phyloP scores from a whole-genome alignment of 1,284 basidiomycete species.

The Trametes polyzona region DNA sequence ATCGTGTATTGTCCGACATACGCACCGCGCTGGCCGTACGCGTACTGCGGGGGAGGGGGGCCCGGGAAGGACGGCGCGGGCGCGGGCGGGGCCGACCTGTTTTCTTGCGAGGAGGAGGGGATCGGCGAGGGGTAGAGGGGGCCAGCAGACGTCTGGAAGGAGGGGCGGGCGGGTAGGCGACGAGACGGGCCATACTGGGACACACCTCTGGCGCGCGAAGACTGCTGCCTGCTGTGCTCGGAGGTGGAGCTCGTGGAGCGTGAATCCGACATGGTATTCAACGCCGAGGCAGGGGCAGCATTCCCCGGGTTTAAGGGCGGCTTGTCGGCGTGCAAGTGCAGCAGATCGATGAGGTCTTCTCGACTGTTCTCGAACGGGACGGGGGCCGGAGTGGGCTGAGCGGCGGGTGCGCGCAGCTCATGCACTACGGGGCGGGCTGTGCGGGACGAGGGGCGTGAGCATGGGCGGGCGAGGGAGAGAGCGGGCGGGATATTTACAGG shows the following conservation, averaged over 20 bases:
- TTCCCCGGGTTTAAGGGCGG: slow-evolving; percentile 29
- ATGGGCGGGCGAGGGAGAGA: neutral
- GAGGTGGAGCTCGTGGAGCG: slow-evolving; percentile 25
- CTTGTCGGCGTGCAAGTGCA: slow-evolving; percentile 15
- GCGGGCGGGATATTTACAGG: slow-evolving; percentile 17
- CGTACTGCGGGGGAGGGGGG: slow-evolving; percentile 30
- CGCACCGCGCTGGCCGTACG: slow-evolving; percentile 40
- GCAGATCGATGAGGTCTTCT: slow-evolving; percentile 28
- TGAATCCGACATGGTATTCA: slow-evolving; percentile 34
- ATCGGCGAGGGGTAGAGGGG: slow-evolving; percentile 20
- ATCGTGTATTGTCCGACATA: slow-evolving; percentile 53
- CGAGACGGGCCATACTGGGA: slow-evolving; percentile 32
- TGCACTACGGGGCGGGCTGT: slow-evolving; percentile 24
- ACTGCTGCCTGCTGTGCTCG: slow-evolving; percentile 27
- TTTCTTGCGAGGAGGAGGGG: slow-evolving; percentile 21
- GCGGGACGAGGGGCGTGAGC: slow-evolving; percentile 13
- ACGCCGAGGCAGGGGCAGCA: slow-evolving; percentile 20
- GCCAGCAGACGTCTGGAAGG: slow-evolving; percentile 23
- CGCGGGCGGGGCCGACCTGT: slow-evolving; percentile 12
- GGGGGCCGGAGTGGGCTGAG: slow-evolving; percentile 25
- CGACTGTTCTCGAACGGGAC: slow-evolving; percentile 34
- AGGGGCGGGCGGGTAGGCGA: slow-evolving; percentile 26
- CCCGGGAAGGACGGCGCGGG: slow-evolving; percentile 25
- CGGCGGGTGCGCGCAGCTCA: slow-evolving; percentile 21
- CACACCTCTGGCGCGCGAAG: slow-evolving; percentile 28